Evolutionary conservation across 2,329 filamentous ascomycete species (phyloP), one percentile per base, ranked within the genome.

Genomic region (Pyrenophora teres): DNA sequence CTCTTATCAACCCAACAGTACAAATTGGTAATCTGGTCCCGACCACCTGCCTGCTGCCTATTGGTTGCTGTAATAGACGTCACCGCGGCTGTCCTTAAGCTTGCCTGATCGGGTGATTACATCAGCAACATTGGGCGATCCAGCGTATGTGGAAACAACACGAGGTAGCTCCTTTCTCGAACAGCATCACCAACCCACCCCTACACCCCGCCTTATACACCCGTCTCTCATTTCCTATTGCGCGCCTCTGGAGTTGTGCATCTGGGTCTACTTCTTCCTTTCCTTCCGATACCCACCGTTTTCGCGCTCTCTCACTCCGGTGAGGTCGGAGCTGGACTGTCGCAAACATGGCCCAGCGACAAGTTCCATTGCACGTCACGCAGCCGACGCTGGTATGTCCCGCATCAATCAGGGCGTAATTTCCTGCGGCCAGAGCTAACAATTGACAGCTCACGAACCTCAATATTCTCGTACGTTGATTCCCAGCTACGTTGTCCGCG

Each of bases 361-460:
- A 90, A 72, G 96, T 96, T 80, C 92, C 91, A 82, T 95, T 96
- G 65, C 64, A 69, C 58, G 70, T 73, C 78, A 89, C 88, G 76
- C 92, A 96, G 86, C 85, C 93, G 72, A 83, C 93, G 76, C 89
- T 92, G 81, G 85, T 87, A 77, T 60, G 74, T 69, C 18, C 31
- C 25, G 31, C 42, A 47, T 53, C 32, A 13, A 43, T 40, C n/a
- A 18, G 9, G 19, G 8, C 30, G 25, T 40, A 45, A 19, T 43
- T 48, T 39, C 39, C 13, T 25, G 41, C 31, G 25, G 43, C n/a
- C 40, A 37, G 49, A 52, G 64, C 73, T 75, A 63, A 76, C 63
- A 44, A 61, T 57, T 59, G 53, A 38, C 27, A 77, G 74, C 75
- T 81, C 50, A 77, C 74, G 50, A 73, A 76, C 56, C 72, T 77